Evolutionary conservation across 2,329 filamentous ascomycete species (phyloP).

Genomic region (Xylariaceae sp.): DNA sequence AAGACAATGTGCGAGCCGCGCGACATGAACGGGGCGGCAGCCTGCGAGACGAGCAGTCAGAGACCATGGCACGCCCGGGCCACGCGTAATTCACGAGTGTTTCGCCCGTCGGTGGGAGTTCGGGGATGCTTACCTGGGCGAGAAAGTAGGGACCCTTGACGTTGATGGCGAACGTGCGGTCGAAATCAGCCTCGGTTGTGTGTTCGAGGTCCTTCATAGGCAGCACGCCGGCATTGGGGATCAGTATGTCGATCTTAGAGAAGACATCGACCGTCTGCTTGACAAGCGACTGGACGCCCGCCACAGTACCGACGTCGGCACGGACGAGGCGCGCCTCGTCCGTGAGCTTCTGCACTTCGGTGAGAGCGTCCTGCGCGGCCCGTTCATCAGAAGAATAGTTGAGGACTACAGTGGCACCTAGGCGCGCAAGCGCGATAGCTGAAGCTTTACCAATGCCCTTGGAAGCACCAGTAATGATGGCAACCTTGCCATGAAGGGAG

Average conservation of each 20-base stretch:
- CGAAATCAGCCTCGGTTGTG: conserved; percentile 24
- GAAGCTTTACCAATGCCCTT: conserved; percentile 55
- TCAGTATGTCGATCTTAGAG: conserved; percentile 48
- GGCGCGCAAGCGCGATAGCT: conserved; percentile 55
- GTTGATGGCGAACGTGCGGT: conserved; percentile 25
- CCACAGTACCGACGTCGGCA: conserved; percentile 15
- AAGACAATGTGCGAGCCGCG: conserved; percentile 41
- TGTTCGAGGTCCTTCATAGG: conserved; percentile 41
- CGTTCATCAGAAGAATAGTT: conserved; percentile 50
- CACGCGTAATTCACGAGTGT: neutral
- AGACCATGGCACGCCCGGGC: neutral
- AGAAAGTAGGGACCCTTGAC: conserved; percentile 50
- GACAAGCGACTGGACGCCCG: conserved; percentile 43
- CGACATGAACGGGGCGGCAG: conserved; percentile 46
- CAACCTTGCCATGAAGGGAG: conserved; percentile 15
- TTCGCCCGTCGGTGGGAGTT: neutral
- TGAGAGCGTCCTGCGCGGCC: conserved; percentile 47
- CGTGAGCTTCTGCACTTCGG: conserved; percentile 20
- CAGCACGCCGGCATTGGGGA: conserved; percentile 48
- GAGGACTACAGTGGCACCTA: conserved; percentile 53
- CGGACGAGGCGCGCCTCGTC: conserved; percentile 13
- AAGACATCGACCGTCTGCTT: conserved; percentile 45
- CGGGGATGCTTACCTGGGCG: conserved; percentile 17
- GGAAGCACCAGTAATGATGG: conserved; percentile 45
- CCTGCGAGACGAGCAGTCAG: conserved; percentile 29